phyloP scores from a whole-genome alignment of 2,329 filamentous ascomycete species.

The Xylaria sp. region DNA sequence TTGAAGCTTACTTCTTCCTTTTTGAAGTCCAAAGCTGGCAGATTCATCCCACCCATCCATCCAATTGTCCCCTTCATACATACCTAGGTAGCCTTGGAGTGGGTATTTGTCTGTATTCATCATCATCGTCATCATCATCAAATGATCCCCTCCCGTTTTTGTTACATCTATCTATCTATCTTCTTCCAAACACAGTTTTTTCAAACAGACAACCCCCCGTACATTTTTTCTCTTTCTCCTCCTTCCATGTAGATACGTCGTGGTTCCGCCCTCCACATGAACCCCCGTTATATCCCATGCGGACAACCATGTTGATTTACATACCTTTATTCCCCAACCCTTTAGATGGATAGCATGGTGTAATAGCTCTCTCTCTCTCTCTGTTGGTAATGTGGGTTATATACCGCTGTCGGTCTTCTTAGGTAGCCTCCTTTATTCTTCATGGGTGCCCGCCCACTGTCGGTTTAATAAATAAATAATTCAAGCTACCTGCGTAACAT shows the following conservation, averaged over 20 bases:
- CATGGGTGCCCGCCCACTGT: too few species aligned
- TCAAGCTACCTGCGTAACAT: too few species aligned
- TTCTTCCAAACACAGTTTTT: neutral
- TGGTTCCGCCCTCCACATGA: neutral
- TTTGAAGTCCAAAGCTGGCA: too few species aligned
- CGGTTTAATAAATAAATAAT: too few species aligned
- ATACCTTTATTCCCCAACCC: too few species aligned
- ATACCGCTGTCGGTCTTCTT: too few species aligned
- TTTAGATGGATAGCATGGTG: too few species aligned
- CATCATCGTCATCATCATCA: conserved; percentile 12
- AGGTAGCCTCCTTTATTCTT: too few species aligned
- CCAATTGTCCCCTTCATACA: neutral
- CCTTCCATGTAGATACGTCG: neutral
- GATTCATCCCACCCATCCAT: neutral
- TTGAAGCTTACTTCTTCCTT: too few species aligned
- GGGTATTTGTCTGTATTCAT: neutral
- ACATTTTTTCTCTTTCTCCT: neutral
- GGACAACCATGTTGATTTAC: neutral
- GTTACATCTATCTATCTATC: neutral
- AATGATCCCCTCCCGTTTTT: conserved; percentile 13
- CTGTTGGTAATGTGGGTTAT: too few species aligned
- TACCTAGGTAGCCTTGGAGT: neutral
- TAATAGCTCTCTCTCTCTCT: too few species aligned
- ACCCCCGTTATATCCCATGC: neutral
- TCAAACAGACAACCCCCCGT: neutral